These are phyloP conservation scores for Myxozyma udenii DNA, from an alignment of 805 yeast species.

Conservation along the genomic window DNA sequence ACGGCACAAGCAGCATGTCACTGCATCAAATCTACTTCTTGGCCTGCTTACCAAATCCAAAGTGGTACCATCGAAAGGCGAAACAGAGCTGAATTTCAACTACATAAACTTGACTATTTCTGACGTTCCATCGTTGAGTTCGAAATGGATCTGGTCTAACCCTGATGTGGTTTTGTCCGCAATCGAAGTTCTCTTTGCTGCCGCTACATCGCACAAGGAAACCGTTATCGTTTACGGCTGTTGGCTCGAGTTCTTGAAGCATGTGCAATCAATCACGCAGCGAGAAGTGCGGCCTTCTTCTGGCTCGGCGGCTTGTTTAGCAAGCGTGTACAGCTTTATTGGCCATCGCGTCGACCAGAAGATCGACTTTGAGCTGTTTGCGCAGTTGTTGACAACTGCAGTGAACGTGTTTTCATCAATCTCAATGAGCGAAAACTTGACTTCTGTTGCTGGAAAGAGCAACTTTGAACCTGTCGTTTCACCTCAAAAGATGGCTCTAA, in stretches of 20 bases:
- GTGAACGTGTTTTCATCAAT: no score
- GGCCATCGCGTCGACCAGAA: not conserved
- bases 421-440: no score
- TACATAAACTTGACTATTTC: not conserved
- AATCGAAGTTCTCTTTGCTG: conserved; percentile 7
- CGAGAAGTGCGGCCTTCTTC: conserved; percentile 25
- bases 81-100: conserved; percentile 16
- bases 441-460: no score
- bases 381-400: no score
- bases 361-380: no score
- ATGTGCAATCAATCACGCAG: conserved; percentile 7
- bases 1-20: not conserved
- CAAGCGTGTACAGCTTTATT: not conserved
- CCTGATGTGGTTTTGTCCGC: conserved; percentile 8
- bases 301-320: conserved; percentile 16
- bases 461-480: no score
- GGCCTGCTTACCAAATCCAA: conserved; percentile 2
- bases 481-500: no score
- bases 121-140: conserved; percentile 17
- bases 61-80: conserved; percentile 2
- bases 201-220: conserved; percentile 2
- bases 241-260: conserved; percentile 16
- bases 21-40: conserved; percentile 4
- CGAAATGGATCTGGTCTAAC: conserved; percentile 19
- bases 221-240: not conserved